Evolutionary conservation across 2,329 filamentous ascomycete species (phyloP).

Genomic region (Trichoderma asperellum): DNA sequence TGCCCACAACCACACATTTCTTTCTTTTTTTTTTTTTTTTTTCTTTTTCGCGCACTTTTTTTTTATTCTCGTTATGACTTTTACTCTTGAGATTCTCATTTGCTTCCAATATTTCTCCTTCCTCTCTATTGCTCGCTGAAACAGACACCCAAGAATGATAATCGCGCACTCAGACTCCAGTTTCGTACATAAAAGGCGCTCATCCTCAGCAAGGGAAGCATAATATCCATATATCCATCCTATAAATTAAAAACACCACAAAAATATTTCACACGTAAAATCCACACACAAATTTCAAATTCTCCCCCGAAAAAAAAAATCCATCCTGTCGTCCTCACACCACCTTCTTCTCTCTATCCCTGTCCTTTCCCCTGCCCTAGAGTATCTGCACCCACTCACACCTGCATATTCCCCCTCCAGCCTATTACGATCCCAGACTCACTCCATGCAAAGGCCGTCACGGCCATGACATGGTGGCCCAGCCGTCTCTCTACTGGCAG

Average conservation of each 20-base stretch:
- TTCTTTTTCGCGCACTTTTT: neutral
- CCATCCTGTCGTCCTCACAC: neutral
- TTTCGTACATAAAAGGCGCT: constrained; percentile 8
- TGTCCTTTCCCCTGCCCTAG: constrained; percentile 14
- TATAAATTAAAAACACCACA: neutral
- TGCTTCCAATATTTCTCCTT: too few species aligned
- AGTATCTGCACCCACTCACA: constrained; percentile 20
- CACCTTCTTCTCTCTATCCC: neutral
- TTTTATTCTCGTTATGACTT: neutral
- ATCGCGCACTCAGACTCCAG: constrained; percentile 1
- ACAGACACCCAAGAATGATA: neutral
- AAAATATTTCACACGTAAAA: neutral
- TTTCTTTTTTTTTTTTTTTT: neutral
- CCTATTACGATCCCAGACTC: neutral
- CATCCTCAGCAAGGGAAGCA: neutral
- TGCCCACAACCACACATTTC: neutral
- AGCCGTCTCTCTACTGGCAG: constrained; percentile 1
- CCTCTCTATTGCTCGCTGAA: neutral
- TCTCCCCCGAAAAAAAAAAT: neutral
- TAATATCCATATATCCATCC: neutral
- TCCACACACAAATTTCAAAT: neutral
- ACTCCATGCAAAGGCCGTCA: neutral
- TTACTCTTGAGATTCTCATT: neutral
- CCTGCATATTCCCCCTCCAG: neutral
- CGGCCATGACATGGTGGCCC: constrained; percentile 2